Base-by-base conservation (phyloP, 225 moss, liverwort and hornwort species). In the Marchantia paleacea region DNA sequence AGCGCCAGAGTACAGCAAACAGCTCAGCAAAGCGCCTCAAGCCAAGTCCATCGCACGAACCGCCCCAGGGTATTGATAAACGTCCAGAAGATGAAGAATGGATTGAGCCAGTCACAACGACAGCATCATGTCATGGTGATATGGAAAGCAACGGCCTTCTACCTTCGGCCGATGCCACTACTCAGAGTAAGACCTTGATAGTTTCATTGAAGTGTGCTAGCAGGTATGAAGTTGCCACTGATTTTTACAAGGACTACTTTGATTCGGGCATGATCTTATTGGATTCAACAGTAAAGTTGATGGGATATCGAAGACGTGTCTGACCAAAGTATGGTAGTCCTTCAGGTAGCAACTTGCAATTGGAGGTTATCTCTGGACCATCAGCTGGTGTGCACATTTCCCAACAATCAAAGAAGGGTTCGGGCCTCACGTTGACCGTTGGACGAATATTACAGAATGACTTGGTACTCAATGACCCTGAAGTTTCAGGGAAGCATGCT, bases 401-500 rank as follows among this genome's bases (percentile, higher is more conserved):
- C 83, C 92, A 91, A 70, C 85, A 89, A 79, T 72, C 86, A n/a
- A 82, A 87, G 70, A 85, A 82, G 57, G 89, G 86, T 31, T 83
- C 88, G 67, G 87, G 83, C 72, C 67, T 86, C 49, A 77, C 89
- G 10, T 69, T 97, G 84, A 85, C 93, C 52, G 75, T 97, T 8
- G 96, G 96, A 55, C 91, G 94, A 72, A 84, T 94, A 78, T 81
- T 92, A 49, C 89, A 91, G 73, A 97, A 97, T 86, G 92, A 97
- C 75, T 82, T 97, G 83, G 96, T 94, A 12, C 88, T 97, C 58
- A 88, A 85, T 78, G 94, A 97, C 62, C 92, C 83, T 25, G 94
- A 94, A 81, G 94, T 97, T 64, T 97, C 96, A 63, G 94, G 94
- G 65, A 94, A 93, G 86, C 96, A 97, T 82, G 93, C 88, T 25